Evolutionary conservation across 805 yeast genomes (phyloP), one percentile per base, ranked within the genome.

Genomic region (Pichia nanzhaoensis): DNA sequence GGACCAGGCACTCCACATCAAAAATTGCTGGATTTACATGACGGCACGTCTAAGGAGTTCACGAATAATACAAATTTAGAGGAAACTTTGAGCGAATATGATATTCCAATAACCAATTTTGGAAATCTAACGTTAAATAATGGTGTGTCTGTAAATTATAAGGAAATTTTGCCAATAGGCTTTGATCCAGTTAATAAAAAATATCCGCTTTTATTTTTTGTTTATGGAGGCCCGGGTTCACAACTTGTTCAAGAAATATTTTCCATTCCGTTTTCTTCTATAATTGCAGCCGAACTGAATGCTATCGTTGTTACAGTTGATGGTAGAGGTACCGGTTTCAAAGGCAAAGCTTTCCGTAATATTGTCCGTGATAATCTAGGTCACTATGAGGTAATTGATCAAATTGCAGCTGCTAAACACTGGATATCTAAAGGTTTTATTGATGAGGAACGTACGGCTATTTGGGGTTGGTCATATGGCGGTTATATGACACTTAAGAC

Each of bases 401-500:
- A 91, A 64, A 84, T 93, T 33, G 67, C 78, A 0, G 95, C 95
- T 4, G 99, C 95, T 2, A 77, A 78, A 51, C 51, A 71, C 1
- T 91, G 93, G 84, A 71, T 77, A 3, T 39, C 64, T 4, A 76
- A 74, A 53, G 48, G 70, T 2, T 91, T 82, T 57, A 83, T 93
- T 35, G 85, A 90, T 59, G 63, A 68, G 20, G 67, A 73, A 3
- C 74, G 77, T 49, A 80, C 87, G 12, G 95, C 95, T 0, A 77
- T 91, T 45, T 93, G 97, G 91, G 99, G 99, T 8, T 93, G 99
- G 99, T 85, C 95, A 19, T 93, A 91, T 60, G 99, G 99, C 39
- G 99, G 98, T 0, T 93, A 78, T 60, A 75, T 88, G 73, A 89
- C 99, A 0, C 73, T 93, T 55, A 93, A 90, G 65, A 84, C 95